Evolutionary conservation across 768 basidiomycete species (phyloP).

Genomic region (Trametopsis cervina): DNA sequence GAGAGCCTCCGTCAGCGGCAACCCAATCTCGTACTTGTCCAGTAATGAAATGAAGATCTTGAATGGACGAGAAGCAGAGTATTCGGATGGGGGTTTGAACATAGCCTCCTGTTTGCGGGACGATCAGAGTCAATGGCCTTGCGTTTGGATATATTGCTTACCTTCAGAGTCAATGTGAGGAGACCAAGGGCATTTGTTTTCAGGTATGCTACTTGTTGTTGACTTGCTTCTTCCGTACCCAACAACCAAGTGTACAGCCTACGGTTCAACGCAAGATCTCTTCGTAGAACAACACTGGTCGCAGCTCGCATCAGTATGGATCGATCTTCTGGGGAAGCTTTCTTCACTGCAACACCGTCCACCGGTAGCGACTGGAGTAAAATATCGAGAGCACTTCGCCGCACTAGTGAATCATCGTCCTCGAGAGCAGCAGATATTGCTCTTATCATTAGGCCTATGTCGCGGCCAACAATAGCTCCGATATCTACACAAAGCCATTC

Average conservation of each 20-base stretch:
- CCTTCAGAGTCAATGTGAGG: constrained; percentile 63
- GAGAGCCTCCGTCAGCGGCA: constrained; percentile 66
- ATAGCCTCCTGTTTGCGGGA: constrained; percentile 56
- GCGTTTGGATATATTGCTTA: constrained; percentile 21
- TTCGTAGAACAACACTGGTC: constrained; percentile 80
- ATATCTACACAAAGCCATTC: constrained; percentile 40
- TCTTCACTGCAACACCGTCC: constrained; percentile 63
- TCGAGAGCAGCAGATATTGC: constrained; percentile 89
- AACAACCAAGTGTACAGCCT: constrained; percentile 91
- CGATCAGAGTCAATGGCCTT: constrained; percentile 10
- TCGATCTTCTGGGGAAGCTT: constrained; percentile 66
- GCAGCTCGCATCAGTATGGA: constrained; percentile 83
- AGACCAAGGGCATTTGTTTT: constrained; percentile 65
- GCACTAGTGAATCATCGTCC: constrained; percentile 88
- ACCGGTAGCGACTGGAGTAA: constrained; percentile 69
- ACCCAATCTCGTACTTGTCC: constrained; percentile 97
- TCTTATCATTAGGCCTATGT: constrained; percentile 90
- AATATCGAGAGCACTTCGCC: constrained; percentile 80
- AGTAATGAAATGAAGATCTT: constrained; percentile 92
- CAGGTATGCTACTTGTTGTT: constrained; percentile 70
- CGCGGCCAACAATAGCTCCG: constrained; percentile 66
- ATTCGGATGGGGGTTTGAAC: constrained; percentile 62
- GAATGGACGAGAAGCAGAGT: constrained; percentile 80
- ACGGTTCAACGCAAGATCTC: constrained; percentile 89
- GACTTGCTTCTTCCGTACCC: constrained; percentile 71